These are phyloP conservation scores for Penicillium sp. DNA, from an alignment of 2,329 filamentous ascomycete species.

Conservation along the genomic window DNA sequence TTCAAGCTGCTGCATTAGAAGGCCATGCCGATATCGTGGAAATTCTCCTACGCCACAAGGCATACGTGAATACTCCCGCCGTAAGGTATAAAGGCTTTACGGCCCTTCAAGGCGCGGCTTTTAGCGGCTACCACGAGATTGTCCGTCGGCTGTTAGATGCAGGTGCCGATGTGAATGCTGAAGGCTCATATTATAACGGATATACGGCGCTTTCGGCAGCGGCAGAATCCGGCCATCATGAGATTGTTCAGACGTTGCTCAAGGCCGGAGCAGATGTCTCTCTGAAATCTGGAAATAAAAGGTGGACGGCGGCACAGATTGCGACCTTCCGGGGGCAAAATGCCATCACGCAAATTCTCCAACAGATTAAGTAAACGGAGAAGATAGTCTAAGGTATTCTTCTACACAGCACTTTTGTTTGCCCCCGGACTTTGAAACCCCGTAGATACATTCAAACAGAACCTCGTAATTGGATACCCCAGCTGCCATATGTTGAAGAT, in stretches of 20 bases:
- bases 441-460: too few species aligned
- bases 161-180: neutral
- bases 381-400: neutral
- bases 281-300: neutral
- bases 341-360: neutral
- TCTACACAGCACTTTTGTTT: too few species aligned
- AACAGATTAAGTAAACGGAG: neutral
- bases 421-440: too few species aligned
- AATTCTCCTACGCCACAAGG: neutral
- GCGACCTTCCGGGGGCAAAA: neutral
- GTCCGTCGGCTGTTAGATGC: neutral
- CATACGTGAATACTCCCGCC: neutral
- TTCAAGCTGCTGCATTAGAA: neutral
- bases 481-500: too few species aligned
- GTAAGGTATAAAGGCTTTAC: neutral
- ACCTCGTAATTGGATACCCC: too few species aligned
- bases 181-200: neutral
- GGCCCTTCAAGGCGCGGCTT: neutral
- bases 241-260: neutral
- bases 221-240: neutral
- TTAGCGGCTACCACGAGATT: neutral
- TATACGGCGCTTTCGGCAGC: neutral
- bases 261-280: neutral
- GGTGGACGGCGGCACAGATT: neutral
- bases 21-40: neutral